Evolutionary conservation across 305 asterid genomes (phyloP), one percentile per base, ranked within the genome.

Genomic region (Fraxinus ornus): DNA sequence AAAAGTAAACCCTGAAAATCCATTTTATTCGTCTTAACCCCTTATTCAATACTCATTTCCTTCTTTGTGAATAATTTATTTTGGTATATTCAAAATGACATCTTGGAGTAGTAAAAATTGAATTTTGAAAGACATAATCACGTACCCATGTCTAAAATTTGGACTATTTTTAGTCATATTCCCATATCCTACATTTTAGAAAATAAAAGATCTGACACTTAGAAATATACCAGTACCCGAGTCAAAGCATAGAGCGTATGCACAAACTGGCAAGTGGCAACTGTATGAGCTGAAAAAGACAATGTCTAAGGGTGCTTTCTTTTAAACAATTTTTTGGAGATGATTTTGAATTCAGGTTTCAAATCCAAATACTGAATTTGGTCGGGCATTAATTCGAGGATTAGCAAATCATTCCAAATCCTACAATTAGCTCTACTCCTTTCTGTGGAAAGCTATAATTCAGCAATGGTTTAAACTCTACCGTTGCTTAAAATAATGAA

Each of bases 401-500:
- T 79, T 62, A 75, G 60, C 17, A 68, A 68, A 81, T 39, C 74
- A 72, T 85, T 52, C 24, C 30, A 76, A 26, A 37, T 47, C 77
- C 77, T 30, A 81, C 76, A 82, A 49, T 47, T 44, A 83, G 41
- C 28, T 78, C 81, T 72, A 57, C 32, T 62, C 68, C 17, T 35
- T 71, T 73, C 37, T 13, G 39, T 10, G 73, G n/a, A 78, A 82
- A 47, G 15, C 74, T 62, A 44, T 68, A 44, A 71, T 3, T 70
- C 55, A 52, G 21, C 81, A 75, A 80, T 1, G 60, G 74, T 66
- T 60, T 5, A 36, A 17, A 32, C 68, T 19, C 30, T 19, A 7
- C 22, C 76, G 75, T 47, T 60, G 33, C 17, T 55, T 39, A 60
- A 22, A 22, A 64, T 76, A 70, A 52, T 47, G 55, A 30, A 32